Conservation (phyloP, 208 protist species). For the Crithidia brevicula region DNA sequence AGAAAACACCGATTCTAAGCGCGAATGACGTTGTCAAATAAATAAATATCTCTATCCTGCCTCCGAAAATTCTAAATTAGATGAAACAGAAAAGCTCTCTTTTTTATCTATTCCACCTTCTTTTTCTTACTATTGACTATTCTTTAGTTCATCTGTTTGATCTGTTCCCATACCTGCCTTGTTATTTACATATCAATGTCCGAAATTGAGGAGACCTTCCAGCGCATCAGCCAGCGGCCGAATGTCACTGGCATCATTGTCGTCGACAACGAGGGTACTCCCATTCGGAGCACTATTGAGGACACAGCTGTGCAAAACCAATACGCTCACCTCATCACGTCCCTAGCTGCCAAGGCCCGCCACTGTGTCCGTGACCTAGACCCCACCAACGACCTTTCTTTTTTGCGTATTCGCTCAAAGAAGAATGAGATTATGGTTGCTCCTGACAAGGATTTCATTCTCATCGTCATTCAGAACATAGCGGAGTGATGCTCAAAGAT, state of each 20-base stretch:
- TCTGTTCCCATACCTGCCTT: too few species aligned
- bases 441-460: constrained; percentile 91
- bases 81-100: too few species aligned
- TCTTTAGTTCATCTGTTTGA: too few species aligned
- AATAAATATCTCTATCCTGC: too few species aligned
- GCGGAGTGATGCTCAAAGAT: constrained; percentile 26
- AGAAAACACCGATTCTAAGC: too few species aligned
- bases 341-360: constrained; percentile 93
- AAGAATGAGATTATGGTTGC: constrained; percentile 98
- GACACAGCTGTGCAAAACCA: constrained; percentile 90
- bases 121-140: neutral
- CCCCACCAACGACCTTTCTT: constrained; percentile 96
- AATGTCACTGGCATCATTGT: constrained; percentile 96
- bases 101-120: too few species aligned
- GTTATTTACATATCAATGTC: too few species aligned
- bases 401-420: constrained; percentile 95
- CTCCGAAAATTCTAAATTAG: too few species aligned
- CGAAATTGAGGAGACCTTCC: constrained; percentile 95
- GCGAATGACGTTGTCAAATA: too few species aligned
- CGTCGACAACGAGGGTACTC: constrained; percentile 93
- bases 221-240: constrained; percentile 94
- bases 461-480: constrained; percentile 93
- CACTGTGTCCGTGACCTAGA: constrained; percentile 95
- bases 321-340: constrained; percentile 94
- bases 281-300: constrained; percentile 92